Base-by-base conservation (phyloP, 805 yeast species). In the Hemisphaericaspora nanyangensis region DNA sequence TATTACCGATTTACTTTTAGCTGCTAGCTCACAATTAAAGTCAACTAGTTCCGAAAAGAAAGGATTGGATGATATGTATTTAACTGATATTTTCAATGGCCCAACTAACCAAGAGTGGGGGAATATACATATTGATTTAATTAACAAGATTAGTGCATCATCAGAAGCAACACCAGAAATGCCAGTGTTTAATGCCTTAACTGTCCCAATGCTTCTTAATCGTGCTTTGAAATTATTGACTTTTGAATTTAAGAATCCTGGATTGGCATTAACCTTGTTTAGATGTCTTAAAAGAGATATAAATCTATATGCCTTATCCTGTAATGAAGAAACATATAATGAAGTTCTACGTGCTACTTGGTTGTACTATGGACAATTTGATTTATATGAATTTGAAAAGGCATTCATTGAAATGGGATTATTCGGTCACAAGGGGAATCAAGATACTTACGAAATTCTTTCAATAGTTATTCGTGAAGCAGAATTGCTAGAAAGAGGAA, bases 261-360 rank as follows among this genome's bases (percentile, higher is more conserved):
- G 56, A 32, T 48, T 65, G 43, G 61, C 70, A 1, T 44, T 65
- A 33, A 50, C 66, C 2, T 38, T 68, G 29, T 68, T 65, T 52
- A 22, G 11, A 22, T 8, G 12, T 12, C 8, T 22, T 22, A 8
- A 22, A 12, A 12, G 12, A 22, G 11, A 12, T 5, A 8, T 22
- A 12, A 22, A 12, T 22, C 11, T 22, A 22, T 64, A 68, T 43
- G 28, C 48, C 29, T 49, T 64, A 20, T 48, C 56, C 8, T 65
- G 71, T 49, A 64, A 65, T 48, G 73, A 68, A 47, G 61, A 55
- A 15, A 68, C 73, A 2, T 68, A 63, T 44, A 68, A 68, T 43
- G 66, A 67, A 44, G 50, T 68, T 5, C 44, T 68, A 31, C 55
- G 60, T 37, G 48, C 58, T 15, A 50, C 54, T 35, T 67, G 73